Evolutionary conservation across 345 rosid species (phyloP).

Genomic region (Pistacia integerrima): DNA sequence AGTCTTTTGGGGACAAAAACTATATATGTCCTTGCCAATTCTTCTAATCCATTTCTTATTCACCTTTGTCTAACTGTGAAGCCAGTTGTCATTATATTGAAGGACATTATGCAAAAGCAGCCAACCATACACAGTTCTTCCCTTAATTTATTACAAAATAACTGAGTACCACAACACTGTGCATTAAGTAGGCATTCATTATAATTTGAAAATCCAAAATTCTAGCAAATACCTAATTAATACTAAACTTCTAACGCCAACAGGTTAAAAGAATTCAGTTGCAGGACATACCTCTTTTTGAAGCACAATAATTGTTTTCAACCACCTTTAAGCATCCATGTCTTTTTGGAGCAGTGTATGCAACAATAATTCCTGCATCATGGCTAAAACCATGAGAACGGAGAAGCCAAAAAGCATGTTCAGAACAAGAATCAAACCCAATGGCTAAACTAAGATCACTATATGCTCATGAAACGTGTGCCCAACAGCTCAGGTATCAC

Average conservation of each 20-base stretch:
- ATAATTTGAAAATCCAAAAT: not conserved
- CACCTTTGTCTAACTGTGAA: not conserved
- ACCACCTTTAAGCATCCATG: constrained; percentile 85
- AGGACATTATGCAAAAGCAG: not conserved
- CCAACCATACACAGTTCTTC: not conserved
- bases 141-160: not conserved
- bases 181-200: not conserved
- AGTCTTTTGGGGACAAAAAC: not conserved
- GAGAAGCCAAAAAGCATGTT: constrained; percentile 13
- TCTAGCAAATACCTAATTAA: no score
- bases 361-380: constrained; percentile 67
- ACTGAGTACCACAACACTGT: not conserved
- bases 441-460: constrained; percentile 4
- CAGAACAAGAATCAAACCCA: constrained; percentile 7
- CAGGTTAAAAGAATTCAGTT: constrained; percentile 1
- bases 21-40: not conserved
- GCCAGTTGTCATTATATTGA: not conserved
- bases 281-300: constrained; percentile 68
- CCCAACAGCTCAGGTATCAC: not conserved
- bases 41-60: not conserved
- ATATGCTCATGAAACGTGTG: not conserved
- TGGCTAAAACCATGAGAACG: constrained; percentile 24
- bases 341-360: constrained; percentile 80
- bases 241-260: constrained; percentile 8
- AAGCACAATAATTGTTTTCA: constrained; percentile 90